A percentile compares a stretch with the other conserved stretches of the same genome.
phyloP scores from a whole-genome alignment of 192 early-diverging fungal species.

The Entomortierella lignicola region DNA sequence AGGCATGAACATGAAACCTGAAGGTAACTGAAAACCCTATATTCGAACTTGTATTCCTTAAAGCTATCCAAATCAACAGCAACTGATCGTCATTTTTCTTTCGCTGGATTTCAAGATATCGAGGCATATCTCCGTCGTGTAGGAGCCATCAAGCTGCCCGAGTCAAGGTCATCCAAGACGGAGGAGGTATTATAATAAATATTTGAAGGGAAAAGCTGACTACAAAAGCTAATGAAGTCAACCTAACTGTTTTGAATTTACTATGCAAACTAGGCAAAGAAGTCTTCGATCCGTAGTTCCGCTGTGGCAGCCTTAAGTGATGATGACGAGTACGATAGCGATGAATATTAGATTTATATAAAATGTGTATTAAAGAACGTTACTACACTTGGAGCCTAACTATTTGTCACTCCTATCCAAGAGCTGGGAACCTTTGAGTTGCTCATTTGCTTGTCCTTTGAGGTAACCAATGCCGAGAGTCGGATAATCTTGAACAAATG shows the following conservation, averaged over 20 bases:
- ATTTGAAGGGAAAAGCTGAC: background rate
- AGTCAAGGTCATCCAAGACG: constrained; percentile 28
- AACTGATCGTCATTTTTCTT: background rate
- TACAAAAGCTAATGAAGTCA: background rate
- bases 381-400: too few species aligned
- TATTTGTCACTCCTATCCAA: too few species aligned
- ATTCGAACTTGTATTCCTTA: background rate
- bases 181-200: constrained; percentile 23
- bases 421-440: too few species aligned
- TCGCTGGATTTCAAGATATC: constrained; percentile 28
- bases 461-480: too few species aligned
- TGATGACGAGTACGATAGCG: constrained; percentile 64
- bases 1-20: constrained; percentile 80
- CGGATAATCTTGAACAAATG: too few species aligned
- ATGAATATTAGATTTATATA: constrained; percentile 52
- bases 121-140: constrained; percentile 56
- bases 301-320: constrained; percentile 67
- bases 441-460: too few species aligned
- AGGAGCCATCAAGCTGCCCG: constrained; percentile 44
- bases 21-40: constrained; percentile 51
- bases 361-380: too few species aligned
- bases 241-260: background rate
- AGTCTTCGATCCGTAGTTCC: constrained; percentile 60
- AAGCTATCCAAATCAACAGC: background rate
- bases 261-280: constrained; percentile 40